Evolutionary conservation across 805 yeast genomes (phyloP).

Genomic region (Sungouiozyma intestinalis): DNA sequence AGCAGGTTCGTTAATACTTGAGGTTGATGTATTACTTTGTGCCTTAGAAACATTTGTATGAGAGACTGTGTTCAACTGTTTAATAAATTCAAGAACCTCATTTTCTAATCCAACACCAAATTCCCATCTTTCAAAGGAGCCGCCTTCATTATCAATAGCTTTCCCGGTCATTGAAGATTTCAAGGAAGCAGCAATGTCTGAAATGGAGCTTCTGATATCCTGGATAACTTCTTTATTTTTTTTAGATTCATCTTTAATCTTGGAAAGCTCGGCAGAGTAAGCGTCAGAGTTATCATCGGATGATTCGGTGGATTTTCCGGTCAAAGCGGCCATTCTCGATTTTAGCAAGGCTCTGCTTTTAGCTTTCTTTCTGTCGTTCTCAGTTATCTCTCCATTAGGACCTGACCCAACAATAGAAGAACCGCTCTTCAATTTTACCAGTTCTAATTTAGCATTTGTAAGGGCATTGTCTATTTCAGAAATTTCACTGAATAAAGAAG

Average conservation of each 20-base stretch:
- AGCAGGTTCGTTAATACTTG: neutral
- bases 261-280: slow-evolving; percentile 34
- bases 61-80: slow-evolving; percentile 32
- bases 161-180: slow-evolving; percentile 23
- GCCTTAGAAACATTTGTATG: neutral
- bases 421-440: slow-evolving; percentile 59
- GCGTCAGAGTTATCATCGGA: slow-evolving; percentile 4
- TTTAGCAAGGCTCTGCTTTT: slow-evolving; percentile 67
- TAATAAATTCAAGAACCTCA: slow-evolving; percentile 51
- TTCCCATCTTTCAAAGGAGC: slow-evolving; percentile 66
- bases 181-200: slow-evolving; percentile 39
- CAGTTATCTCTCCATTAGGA: slow-evolving; percentile 78
- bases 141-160: slow-evolving; percentile 29
- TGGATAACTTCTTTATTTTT: slow-evolving; percentile 48
- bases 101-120: slow-evolving; percentile 66
- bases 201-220: slow-evolving; percentile 63
- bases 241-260: slow-evolving; percentile 41
- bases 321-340: slow-evolving; percentile 86
- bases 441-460: slow-evolving; percentile 51
- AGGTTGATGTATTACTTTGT: neutral
- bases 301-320: slow-evolving; percentile 25
- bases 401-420: slow-evolving; percentile 73
- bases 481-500: slow-evolving; percentile 56
- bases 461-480: slow-evolving; percentile 58
- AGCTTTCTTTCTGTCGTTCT: slow-evolving; percentile 69